Base-by-base conservation (phyloP, 2,329 filamentous ascomycete genomes). In the Aspergillus spinulosporus region DNA sequence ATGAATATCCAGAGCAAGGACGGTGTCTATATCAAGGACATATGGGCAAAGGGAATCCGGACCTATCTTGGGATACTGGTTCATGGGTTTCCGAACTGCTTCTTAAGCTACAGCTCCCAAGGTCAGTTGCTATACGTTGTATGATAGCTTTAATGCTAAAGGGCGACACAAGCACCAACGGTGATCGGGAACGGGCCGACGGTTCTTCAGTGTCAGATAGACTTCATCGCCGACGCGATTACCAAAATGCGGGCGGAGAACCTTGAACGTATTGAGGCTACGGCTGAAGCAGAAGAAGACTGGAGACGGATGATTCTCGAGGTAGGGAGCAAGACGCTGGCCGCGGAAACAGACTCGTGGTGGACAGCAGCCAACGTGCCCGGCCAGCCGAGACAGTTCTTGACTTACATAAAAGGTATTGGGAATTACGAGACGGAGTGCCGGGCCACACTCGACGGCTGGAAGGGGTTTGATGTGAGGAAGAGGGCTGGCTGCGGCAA, bases 181-280 rank as follows among this genome's bases (percentile, higher is more conserved):
- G 75, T 82, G 0, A 72, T 85, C 7, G 68, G 74, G 68, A 86
- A 85, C 60, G 81, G 82, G 0, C 84, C 84, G 0, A 76, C 78
- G 1, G 76, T 72, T 7, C 76, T 80, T 12, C 80, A 84, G 62
- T 61, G 82, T 0, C 83, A 86, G 62, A 81, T 80, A 1, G 69
- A 79, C 0, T 85, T 82, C 82, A 80, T 86, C 52, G 72, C 74
- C n/a, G 77, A 82, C 46, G 66, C 68, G 43, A 82, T 87, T 51
- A 69, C 73, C 40, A 77, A 82, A 64, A 78, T 83, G 63, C 66
- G 75, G 56, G 59, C 62, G 0, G 69, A 81, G 31, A 69, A 70
- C 2, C 69, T 84, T 64, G 78, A 77, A 61, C 81, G 79, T 58
- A 77, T 86, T 48, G 77, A 84, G 56, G 74, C 81, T 0, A 78